Conservation (phyloP, 495 filamentous ascomycete species). For the Umbilicaria muhlenbergii region DNA sequence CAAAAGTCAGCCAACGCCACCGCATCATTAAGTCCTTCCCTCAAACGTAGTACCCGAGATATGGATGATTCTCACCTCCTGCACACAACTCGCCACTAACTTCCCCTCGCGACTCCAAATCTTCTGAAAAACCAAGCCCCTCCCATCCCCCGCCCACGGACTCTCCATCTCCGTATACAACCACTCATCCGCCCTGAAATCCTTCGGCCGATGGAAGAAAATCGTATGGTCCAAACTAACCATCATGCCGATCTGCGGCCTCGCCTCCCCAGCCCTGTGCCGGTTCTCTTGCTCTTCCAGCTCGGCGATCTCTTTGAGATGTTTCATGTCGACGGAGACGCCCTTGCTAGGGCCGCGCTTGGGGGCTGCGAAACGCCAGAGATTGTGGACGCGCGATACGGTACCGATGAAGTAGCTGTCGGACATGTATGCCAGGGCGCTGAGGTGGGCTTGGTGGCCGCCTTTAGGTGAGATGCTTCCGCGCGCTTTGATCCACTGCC, state of each 20-base stretch:
- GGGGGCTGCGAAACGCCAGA: conserved; percentile 39
- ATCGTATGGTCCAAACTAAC: conserved; percentile 88
- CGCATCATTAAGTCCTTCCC: not conserved
- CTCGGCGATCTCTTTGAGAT: not conserved
- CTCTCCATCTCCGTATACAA: conserved; percentile 82
- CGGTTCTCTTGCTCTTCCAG: not conserved
- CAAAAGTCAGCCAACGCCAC: not conserved
- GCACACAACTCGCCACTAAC: conserved; percentile 72
- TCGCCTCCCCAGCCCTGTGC: conserved; percentile 1
- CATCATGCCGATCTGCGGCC: conserved; percentile 75
- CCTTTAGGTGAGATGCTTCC: conserved; percentile 56
- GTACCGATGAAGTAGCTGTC: conserved; percentile 89
- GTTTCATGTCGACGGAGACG: not conserved
- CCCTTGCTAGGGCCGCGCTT: not conserved
- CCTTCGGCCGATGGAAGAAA: conserved; percentile 77
- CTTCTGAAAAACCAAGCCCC: conserved; percentile 73
- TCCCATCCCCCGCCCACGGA: conserved; percentile 85
- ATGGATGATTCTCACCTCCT: conserved; percentile 40
- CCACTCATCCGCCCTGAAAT: conserved; percentile 83
- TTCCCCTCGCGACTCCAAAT: conserved; percentile 74
- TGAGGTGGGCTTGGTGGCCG: conserved; percentile 64
- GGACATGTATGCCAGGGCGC: conserved; percentile 80
- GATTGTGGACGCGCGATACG: conserved; percentile 57
- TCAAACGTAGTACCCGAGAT: not conserved
- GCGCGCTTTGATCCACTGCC: conserved; percentile 66